Conservation (phyloP, 2,329 filamentous ascomycete species). For the Aspergillus brasiliensis region DNA sequence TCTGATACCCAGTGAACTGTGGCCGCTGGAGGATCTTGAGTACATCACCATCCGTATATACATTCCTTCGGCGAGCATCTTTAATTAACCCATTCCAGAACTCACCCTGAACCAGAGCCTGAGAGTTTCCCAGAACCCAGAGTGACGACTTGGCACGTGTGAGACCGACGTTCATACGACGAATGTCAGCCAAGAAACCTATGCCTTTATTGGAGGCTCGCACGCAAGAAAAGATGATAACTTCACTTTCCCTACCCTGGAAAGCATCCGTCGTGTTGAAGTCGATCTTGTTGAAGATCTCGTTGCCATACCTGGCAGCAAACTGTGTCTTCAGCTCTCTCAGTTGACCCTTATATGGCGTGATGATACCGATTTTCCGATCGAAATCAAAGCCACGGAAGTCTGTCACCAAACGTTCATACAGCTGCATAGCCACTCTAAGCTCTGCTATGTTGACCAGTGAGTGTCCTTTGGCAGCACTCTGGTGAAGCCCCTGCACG, state of each 20-base stretch:
- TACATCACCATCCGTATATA: slow-evolving; percentile 73
- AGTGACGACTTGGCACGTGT: slow-evolving; percentile 95
- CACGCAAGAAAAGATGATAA: slow-evolving; percentile 99
- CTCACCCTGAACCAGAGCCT: slow-evolving; percentile 80
- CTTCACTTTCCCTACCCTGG: slow-evolving; percentile 92
- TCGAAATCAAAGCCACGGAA: slow-evolving; percentile 69
- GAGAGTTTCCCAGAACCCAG: slow-evolving; percentile 93
- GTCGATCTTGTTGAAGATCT: slow-evolving; percentile 77
- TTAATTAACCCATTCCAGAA: slow-evolving; percentile 88
- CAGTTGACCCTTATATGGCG: slow-evolving; percentile 94
- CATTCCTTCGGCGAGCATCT: slow-evolving; percentile 72
- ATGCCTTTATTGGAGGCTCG: slow-evolving; percentile 90
- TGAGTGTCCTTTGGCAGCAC: slow-evolving; percentile 81
- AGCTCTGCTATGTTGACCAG: slow-evolving; percentile 87
- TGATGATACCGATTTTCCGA: slow-evolving; percentile 93
- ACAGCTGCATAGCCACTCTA: slow-evolving; percentile 81
- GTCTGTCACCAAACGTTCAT: slow-evolving; percentile 74
- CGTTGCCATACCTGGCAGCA: slow-evolving; percentile 68
- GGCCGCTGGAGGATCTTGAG: slow-evolving; percentile 57
- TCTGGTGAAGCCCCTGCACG: slow-evolving; percentile 82
- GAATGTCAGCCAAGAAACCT: slow-evolving; percentile 96
- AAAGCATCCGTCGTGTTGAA: slow-evolving; percentile 99
- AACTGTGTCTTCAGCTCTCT: slow-evolving; percentile 78
- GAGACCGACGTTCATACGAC: slow-evolving; percentile 98
- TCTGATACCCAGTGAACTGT: slow-evolving; percentile 49